Base-by-base conservation (phyloP, 495 filamentous ascomycete genomes). In the Hypoxylon fuscum region DNA sequence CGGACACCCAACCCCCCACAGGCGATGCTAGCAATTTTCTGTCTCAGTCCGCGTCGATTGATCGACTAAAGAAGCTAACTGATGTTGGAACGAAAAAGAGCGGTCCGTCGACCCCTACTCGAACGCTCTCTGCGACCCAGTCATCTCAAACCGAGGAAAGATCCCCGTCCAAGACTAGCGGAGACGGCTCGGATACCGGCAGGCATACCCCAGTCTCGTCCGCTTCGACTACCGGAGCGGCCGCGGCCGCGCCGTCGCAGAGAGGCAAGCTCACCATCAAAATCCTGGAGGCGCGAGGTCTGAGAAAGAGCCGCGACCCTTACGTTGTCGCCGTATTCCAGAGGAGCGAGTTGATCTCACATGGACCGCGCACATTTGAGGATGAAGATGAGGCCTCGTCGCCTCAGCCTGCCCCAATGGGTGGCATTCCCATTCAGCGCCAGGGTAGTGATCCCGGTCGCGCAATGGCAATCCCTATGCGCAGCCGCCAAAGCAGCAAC, bases 251-350 rank as follows among this genome's bases (percentile, higher is more conserved):
- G 5, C 89, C 88, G n/a, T 79, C 87, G 9, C 82, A 91, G 20
- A 95, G 90, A 71, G 95, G 95, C 21, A 96, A 96, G 73, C 81
- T 98, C 15, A 89, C 89, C 25, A 90, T 98, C 51, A 91, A 88
- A 60, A 93, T 98, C 25, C 78, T 85, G 51, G 91, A 96, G 75
- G 95, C 88, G 27, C 84, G 90, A 66, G 91, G 90, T 2, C 75
- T 98, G 21, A 83, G 88, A 47, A 90, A 87, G 9, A 92, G 92
- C 70, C 83, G 85, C 34, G 89, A 96, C 68, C 95, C 95, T 1
- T 98, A 98, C 69, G 92, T 96, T 17, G 93, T 98, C 11, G 96
- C 92, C 37, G 93, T 96, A 20, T 98, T 97, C 68, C 95, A 98
- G 71, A 91, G 91, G 74, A 95, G 93, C 67, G 96, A 98, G 71